phyloP scores from a whole-genome alignment of 306 rosid genomes.

The Rosa lucieae region DNA sequence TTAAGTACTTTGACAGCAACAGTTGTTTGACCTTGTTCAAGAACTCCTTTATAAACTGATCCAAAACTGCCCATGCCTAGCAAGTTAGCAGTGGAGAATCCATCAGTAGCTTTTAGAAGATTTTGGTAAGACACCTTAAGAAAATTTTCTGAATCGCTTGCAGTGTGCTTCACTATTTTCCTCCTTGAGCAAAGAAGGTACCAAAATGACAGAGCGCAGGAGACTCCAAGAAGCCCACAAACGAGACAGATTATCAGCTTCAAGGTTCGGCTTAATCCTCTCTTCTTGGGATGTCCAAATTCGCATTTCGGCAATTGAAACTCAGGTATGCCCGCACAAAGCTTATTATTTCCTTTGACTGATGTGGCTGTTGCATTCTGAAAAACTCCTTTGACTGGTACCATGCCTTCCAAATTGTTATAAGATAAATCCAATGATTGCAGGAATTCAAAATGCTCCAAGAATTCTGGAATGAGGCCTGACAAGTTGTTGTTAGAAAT shows the following conservation, averaged over 20 bases:
- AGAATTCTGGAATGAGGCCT: background rate
- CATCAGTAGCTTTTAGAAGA: background rate
- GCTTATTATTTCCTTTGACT: background rate
- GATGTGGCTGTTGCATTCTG: background rate
- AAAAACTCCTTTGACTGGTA: constrained; percentile 3
- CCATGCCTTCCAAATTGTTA: background rate
- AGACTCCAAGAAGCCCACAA: background rate
- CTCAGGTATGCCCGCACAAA: background rate
- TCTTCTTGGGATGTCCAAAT: background rate
- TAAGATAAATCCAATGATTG: background rate
- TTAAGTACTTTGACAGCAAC: constrained; percentile 45
- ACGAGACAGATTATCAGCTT: background rate
- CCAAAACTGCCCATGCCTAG: constrained; percentile 38
- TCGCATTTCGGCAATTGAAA: background rate
- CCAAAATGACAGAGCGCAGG: background rate
- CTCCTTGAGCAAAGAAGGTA: background rate
- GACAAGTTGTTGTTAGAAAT: background rate
- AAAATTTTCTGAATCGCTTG: background rate
- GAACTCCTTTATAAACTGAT: constrained; percentile 37
- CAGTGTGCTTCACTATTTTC: background rate
- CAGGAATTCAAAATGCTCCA: background rate
- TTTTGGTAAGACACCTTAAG: background rate
- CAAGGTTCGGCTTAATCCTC: background rate
- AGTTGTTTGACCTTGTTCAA: background rate
- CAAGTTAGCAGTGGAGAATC: constrained; percentile 26